Conservation (phyloP, 768 basidiomycete species). For the Collybiopsis confluens region DNA sequence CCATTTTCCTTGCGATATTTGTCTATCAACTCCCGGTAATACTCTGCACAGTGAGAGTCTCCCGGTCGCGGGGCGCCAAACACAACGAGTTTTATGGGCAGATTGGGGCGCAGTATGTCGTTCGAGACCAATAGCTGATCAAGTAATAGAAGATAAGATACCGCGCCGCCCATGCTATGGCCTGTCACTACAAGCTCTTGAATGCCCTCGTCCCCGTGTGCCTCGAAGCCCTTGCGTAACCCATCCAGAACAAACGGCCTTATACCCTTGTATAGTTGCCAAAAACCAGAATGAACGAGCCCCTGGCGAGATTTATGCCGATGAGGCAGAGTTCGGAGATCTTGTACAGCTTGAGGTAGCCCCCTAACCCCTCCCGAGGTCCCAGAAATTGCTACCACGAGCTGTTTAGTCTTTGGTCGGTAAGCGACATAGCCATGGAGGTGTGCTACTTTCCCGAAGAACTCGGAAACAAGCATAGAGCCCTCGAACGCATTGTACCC, state of each 20-base stretch:
- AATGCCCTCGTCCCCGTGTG: slow-evolving; percentile 21
- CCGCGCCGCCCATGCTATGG: slow-evolving; percentile 53
- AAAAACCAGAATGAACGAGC: slow-evolving; percentile 52
- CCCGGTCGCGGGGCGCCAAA: slow-evolving; percentile 54
- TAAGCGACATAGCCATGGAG: slow-evolving; percentile 46
- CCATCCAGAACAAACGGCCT: slow-evolving; percentile 26
- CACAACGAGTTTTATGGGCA: slow-evolving; percentile 36
- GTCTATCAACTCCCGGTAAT: slow-evolving; percentile 35
- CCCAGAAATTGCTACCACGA: slow-evolving; percentile 51
- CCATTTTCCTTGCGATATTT: slow-evolving; percentile 32
- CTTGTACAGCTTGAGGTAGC: slow-evolving; percentile 40
- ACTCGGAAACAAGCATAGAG: slow-evolving; percentile 29
- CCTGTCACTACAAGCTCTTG: slow-evolving; percentile 48
- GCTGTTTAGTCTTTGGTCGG: slow-evolving; percentile 38
- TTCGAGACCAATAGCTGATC: slow-evolving; percentile 35
- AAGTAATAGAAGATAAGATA: slow-evolving; percentile 47
- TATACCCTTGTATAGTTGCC: slow-evolving; percentile 45
- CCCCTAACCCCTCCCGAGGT: no score
- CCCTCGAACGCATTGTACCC: slow-evolving; percentile 35
- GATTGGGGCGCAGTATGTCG: slow-evolving; percentile 18
- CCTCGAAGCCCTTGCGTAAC: slow-evolving; percentile 32
- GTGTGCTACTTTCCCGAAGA: slow-evolving; percentile 37
- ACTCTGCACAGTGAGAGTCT: slow-evolving; percentile 34
- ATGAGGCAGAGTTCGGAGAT: slow-evolving; percentile 36
- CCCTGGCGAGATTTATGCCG: slow-evolving; percentile 35